phyloP scores from a whole-genome alignment of 805 yeast genomes.

The Wickerhamiella hasegawae region DNA sequence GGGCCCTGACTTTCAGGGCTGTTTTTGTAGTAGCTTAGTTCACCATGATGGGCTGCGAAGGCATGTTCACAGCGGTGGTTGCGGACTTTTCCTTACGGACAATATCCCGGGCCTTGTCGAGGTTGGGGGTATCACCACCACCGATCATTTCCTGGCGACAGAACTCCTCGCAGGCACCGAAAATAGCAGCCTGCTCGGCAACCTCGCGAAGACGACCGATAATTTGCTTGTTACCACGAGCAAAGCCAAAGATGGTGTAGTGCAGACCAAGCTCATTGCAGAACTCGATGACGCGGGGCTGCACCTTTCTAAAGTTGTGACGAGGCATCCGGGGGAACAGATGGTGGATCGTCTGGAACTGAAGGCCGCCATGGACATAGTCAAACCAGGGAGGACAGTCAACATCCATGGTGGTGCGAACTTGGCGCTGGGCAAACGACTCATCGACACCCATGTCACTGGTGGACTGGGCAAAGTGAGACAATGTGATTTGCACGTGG shows the following conservation, averaged over 20 bases:
- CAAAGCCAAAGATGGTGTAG: conserved; percentile 75
- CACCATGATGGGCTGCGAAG: no score
- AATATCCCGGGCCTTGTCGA: conserved; percentile 2
- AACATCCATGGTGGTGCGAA: conserved; percentile 89
- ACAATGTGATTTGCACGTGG: conserved; percentile 82
- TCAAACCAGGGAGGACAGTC: conserved; percentile 90
- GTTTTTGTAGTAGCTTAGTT: no score
- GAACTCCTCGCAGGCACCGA: conserved; percentile 55
- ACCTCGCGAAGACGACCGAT: conserved; percentile 54
- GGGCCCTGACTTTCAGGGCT: no score
- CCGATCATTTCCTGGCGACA: conserved; percentile 34
- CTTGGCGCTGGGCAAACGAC: conserved; percentile 61
- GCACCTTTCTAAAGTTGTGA: conserved; percentile 67
- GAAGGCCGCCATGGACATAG: conserved; percentile 81
- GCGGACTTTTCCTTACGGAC: conserved; percentile 1
- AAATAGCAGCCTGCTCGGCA: conserved; percentile 61
- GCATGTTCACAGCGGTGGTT: no score
- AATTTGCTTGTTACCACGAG: conserved; percentile 58
- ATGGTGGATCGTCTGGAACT: conserved; percentile 83
- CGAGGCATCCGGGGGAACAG: conserved; percentile 80
- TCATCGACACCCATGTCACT: conserved; percentile 71
- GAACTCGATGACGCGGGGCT: conserved; percentile 53
- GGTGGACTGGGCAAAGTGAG: conserved; percentile 90
- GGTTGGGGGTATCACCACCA: conserved; percentile 7
- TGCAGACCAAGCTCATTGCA: conserved; percentile 62